Conservation (phyloP, 148 eudicot species). For the Hydrangea macrophylla region DNA sequence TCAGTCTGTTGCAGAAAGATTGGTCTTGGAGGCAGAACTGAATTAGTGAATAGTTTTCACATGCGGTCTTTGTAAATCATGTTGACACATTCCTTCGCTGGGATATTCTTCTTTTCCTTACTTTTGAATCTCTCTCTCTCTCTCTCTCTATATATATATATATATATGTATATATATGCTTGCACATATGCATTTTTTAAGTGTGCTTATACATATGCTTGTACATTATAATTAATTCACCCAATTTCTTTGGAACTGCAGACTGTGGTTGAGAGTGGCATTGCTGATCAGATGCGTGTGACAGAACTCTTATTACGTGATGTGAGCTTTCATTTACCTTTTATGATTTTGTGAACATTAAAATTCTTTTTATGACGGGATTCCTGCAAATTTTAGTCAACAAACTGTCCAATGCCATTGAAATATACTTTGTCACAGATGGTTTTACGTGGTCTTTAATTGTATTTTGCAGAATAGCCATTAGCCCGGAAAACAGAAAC, state of each 20-base stretch:
- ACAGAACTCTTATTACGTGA: constrained; percentile 68
- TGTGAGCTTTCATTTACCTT: constrained; percentile 38
- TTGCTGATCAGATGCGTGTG: constrained; percentile 73
- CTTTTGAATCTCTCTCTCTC: too few relatives aligned
- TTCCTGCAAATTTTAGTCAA: background rate
- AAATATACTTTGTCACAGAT: background rate
- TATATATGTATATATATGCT: too few relatives aligned
- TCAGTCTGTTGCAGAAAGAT: background rate
- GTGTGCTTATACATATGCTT: too few relatives aligned
- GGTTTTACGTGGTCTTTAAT: background rate
- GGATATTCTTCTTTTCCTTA: background rate
- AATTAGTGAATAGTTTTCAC: background rate
- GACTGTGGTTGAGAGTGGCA: constrained; percentile 74
- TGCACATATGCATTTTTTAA: too few relatives aligned
- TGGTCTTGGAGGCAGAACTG: background rate
- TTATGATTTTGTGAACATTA: background rate
- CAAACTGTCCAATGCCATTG: background rate
- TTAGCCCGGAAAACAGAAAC: background rate
- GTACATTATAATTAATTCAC: background rate
- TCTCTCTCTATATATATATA: background rate
- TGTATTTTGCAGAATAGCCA: background rate
- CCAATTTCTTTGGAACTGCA: constrained; percentile 25
- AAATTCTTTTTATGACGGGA: background rate
- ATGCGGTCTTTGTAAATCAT: background rate
- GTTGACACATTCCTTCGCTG: background rate